Evolutionary conservation across 78 protist species (phyloP).

Genomic region (Dictyostelium purpureum): DNA sequence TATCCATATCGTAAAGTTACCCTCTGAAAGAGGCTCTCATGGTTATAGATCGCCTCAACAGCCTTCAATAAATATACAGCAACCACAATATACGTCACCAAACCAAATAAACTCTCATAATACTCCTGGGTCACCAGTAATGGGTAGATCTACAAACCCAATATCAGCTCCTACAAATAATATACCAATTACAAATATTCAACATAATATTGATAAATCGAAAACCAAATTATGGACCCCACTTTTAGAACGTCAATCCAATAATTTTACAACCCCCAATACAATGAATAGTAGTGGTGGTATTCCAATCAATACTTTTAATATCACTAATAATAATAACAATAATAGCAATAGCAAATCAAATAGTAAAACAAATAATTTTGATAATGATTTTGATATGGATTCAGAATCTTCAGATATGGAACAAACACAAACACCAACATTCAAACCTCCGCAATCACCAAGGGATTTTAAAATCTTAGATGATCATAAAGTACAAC

Average conservation of each 20-base stretch:
- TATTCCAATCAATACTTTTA: too few species aligned
- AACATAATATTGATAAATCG: not conserved
- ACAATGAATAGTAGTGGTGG: too few species aligned
- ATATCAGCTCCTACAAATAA: not conserved
- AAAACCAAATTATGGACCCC: conserved; percentile 59
- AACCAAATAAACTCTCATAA: not conserved
- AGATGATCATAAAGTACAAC: too few species aligned
- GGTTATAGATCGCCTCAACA: not conserved
- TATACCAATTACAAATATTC: not conserved
- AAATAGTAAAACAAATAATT: too few species aligned
- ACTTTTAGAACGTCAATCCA: conserved; percentile 20
- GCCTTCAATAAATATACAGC: not conserved
- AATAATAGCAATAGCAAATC: too few species aligned
- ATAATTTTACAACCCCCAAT: not conserved
- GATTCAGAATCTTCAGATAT: not conserved
- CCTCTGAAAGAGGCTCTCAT: conserved; percentile 13
- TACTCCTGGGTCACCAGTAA: not conserved
- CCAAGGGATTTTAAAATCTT: not conserved
- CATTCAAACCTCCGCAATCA: not conserved
- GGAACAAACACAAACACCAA: not conserved
- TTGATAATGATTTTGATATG: not conserved
- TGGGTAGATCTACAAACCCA: not conserved
- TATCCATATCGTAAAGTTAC: conserved; percentile 32
- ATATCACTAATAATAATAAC: not conserved
- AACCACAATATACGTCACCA: not conserved